Conservation (phyloP, 305 asterid species). For the Caryopteris hybrid region DNA sequence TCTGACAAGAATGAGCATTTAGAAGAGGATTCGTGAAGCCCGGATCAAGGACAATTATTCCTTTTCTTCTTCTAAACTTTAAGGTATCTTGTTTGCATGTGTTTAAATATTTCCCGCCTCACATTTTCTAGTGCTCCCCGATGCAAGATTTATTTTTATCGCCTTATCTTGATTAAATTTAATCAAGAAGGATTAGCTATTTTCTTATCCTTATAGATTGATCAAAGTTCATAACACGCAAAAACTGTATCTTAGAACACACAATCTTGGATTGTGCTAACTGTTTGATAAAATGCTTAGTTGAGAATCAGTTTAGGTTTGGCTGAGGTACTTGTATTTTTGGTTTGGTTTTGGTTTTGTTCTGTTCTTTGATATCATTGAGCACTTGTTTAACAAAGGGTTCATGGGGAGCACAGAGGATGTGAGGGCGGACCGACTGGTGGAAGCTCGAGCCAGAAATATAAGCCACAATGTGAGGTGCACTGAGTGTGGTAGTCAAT, state of each 20-base stretch:
- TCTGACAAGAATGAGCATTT: too few relatives aligned
- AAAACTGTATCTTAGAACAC: background rate
- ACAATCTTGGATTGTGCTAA: background rate
- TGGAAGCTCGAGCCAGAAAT: constrained; percentile 85
- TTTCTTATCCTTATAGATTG: background rate
- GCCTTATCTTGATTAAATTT: background rate
- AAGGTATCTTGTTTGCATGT: too few relatives aligned
- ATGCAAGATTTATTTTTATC: background rate
- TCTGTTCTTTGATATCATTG: too few relatives aligned
- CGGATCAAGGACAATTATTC: too few relatives aligned
- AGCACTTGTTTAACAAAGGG: too few relatives aligned
- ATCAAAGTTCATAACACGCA: background rate
- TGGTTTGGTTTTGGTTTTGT: too few relatives aligned
- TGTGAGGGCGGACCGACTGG: constrained; percentile 49
- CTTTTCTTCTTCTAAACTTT: too few relatives aligned
- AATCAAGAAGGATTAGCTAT: background rate
- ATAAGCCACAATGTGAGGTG: constrained; percentile 94
- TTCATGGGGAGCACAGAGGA: constrained; percentile 55
- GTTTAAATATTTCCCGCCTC: background rate
- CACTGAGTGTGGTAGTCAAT: constrained; percentile 94
- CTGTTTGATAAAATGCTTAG: constrained; percentile 30
- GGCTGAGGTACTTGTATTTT: background rate
- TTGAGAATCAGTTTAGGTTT: background rate
- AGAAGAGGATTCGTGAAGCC: too few relatives aligned
- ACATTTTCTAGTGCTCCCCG: too few relatives aligned